Percentiles rank a stretch among this genome's conserved stretches.
Evolutionary conservation across 768 basidiomycete genomes (phyloP).

Genomic region (Tricholoma hemisulphureum): DNA sequence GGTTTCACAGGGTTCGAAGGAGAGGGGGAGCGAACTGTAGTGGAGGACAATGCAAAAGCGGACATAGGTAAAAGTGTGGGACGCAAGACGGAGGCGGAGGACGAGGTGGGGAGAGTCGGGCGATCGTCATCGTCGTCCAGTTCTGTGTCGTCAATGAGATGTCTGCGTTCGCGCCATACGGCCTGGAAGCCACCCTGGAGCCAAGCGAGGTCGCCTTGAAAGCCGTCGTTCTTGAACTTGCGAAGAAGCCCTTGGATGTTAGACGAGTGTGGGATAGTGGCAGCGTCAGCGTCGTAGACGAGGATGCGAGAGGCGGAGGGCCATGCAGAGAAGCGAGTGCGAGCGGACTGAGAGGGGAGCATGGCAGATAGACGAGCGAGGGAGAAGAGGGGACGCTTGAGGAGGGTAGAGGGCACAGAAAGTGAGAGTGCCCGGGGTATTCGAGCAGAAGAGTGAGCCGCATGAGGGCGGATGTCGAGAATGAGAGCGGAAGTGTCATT

Average conservation of each 20-base stretch:
- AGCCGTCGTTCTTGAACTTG: conserved; percentile 63
- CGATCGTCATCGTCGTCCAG: conserved; percentile 46
- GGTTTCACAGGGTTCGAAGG: not conserved
- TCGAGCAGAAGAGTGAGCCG: conserved; percentile 64
- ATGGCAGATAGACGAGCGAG: conserved; percentile 74
- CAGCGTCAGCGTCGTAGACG: conserved; percentile 83
- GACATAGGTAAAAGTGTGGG: conserved; percentile 60
- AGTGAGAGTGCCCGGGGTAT: conserved; percentile 74
- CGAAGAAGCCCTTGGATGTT: conserved; percentile 72
- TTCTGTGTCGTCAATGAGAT: conserved; percentile 58
- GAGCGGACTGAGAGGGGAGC: conserved; percentile 63
- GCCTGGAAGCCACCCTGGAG: conserved; percentile 81
- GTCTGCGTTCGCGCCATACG: conserved; percentile 52
- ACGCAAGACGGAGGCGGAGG: conserved; percentile 38
- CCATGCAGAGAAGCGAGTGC: conserved; percentile 62
- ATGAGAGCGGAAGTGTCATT: conserved; percentile 51
- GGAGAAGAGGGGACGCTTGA: conserved; percentile 87
- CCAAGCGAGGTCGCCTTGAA: conserved; percentile 67
- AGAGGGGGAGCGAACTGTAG: conserved; percentile 38
- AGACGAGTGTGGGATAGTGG: conserved; percentile 54
- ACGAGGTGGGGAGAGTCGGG: conserved; percentile 4
- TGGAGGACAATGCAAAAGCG: conserved; percentile 61
- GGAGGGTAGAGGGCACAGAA: conserved; percentile 90
- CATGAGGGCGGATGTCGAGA: conserved; percentile 87
- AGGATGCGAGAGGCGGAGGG: conserved; percentile 59